Evolutionary conservation across 2,329 filamentous ascomycete species (phyloP).

Genomic region (Calonectria hongkongensis): DNA sequence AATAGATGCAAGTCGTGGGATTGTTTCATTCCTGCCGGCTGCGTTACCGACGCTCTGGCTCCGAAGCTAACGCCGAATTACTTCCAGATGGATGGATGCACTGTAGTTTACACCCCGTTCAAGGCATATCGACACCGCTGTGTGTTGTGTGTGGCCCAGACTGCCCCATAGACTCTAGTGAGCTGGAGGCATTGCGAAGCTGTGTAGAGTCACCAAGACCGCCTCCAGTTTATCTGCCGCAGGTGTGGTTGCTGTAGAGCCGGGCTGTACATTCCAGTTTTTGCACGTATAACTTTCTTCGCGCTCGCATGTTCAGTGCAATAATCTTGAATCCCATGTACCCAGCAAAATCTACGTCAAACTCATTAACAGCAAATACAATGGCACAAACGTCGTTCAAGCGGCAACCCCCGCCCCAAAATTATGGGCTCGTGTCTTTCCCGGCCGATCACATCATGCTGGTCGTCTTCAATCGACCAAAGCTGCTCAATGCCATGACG

Average conservation of each 20-base stretch:
- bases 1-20: not conserved
- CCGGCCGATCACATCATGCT: constrained; percentile 52
- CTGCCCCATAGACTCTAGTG: not conserved
- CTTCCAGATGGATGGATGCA: not conserved
- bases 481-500: constrained; percentile 52
- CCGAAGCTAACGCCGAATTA: not conserved
- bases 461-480: constrained; percentile 51
- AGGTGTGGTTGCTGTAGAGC: not conserved
- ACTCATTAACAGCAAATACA: not conserved
- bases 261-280: not conserved
- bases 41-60: constrained; percentile 10
- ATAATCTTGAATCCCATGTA: not conserved
- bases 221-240: not conserved
- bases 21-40: constrained; percentile 3
- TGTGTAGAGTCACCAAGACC: not conserved
- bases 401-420: constrained; percentile 46
- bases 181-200: not conserved
- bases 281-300: constrained; percentile 21
- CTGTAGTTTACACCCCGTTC: constrained; percentile 11
- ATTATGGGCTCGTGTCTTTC: constrained; percentile 51
- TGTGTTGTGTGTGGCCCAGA: not conserved
- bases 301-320: not conserved
- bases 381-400: constrained; percentile 48
- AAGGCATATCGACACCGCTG: not conserved
- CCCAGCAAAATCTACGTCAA: not conserved